Evolutionary conservation across 805 yeast genomes (phyloP).

Genomic region (Candida ortonii): DNA sequence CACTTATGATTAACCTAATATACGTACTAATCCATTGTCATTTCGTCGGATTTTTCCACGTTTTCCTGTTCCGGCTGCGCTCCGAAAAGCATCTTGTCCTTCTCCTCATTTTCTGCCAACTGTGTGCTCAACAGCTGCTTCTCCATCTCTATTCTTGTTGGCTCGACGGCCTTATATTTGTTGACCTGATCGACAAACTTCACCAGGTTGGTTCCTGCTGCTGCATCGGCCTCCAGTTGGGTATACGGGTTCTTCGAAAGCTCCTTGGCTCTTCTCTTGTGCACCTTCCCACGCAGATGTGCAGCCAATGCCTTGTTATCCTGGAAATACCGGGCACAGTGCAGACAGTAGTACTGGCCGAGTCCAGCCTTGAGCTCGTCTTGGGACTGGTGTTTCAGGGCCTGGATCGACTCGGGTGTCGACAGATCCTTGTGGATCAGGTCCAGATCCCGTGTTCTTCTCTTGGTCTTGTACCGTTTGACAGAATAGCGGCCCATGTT

Average conservation of each 20-base stretch:
- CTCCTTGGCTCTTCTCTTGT: constrained; percentile 80
- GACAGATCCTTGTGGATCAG: constrained; percentile 74
- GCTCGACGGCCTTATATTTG: constrained; percentile 48
- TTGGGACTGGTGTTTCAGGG: constrained; percentile 73
- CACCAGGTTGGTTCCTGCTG: constrained; percentile 72
- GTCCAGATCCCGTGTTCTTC: constrained; percentile 83
- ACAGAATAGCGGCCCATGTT: constrained; percentile 85
- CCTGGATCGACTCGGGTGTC: constrained; percentile 56
- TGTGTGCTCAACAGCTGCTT: constrained; percentile 28
- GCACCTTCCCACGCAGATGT: constrained; percentile 75
- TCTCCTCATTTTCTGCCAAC: constrained; percentile 31
- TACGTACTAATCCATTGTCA: too few relatives aligned
- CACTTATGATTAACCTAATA: too few relatives aligned
- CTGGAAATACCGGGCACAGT: constrained; percentile 91
- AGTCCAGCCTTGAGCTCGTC: constrained; percentile 92
- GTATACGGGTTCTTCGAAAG: constrained; percentile 80
- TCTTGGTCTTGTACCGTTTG: constrained; percentile 82
- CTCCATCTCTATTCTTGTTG: constrained; percentile 45
- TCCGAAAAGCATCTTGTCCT: constrained; percentile 32
- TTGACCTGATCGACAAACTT: constrained; percentile 66
- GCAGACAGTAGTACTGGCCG: constrained; percentile 92
- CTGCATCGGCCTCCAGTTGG: constrained; percentile 86
- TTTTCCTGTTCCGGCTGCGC: too few relatives aligned
- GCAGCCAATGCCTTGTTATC: constrained; percentile 66
- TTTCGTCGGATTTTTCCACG: too few relatives aligned